Conservation (phyloP, 2,329 filamentous ascomycete species). For the Penicillium sp. region DNA sequence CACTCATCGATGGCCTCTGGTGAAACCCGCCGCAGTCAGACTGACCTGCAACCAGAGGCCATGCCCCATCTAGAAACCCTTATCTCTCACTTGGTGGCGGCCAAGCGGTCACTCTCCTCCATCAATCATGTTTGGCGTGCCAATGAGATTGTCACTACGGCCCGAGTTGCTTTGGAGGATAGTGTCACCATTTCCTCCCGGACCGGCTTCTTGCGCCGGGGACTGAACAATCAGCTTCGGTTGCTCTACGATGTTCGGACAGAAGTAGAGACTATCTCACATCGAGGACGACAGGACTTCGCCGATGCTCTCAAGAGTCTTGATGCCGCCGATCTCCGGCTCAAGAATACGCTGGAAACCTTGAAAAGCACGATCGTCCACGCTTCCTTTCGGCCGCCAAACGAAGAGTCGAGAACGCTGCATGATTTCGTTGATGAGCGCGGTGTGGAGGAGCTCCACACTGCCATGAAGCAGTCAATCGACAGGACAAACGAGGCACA, state of each 20-base stretch:
- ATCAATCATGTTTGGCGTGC: constrained; percentile 78
- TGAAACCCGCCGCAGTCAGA: constrained; percentile 9
- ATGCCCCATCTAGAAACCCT: constrained; percentile 61
- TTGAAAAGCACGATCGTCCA: constrained; percentile 56
- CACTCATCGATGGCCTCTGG: constrained; percentile 25
- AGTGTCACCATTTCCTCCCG: constrained; percentile 66
- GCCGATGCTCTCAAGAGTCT: constrained; percentile 49
- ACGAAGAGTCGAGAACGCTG: constrained; percentile 49
- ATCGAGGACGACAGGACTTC: constrained; percentile 40
- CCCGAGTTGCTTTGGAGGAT: constrained; percentile 70
- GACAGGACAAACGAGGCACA: constrained; percentile 58
- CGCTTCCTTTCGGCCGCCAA: constrained; percentile 47
- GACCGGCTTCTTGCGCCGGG: constrained; percentile 60
- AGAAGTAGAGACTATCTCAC: constrained; percentile 40
- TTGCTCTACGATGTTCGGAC: constrained; percentile 40
- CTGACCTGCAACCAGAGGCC: constrained; percentile 13
- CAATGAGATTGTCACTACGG: constrained; percentile 74
- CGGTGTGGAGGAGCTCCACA: constrained; percentile 53
- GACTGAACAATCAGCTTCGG: constrained; percentile 49
- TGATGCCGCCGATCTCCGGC: constrained; percentile 53
- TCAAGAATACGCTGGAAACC: constrained; percentile 51
- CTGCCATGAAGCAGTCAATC: constrained; percentile 53
- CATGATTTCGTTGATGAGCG: constrained; percentile 63
- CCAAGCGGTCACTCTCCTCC: constrained; percentile 80
- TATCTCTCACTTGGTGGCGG: constrained; percentile 74